Base-by-base conservation (phyloP, 2,329 filamentous ascomycete species). In the Nannizzia gypsea region DNA sequence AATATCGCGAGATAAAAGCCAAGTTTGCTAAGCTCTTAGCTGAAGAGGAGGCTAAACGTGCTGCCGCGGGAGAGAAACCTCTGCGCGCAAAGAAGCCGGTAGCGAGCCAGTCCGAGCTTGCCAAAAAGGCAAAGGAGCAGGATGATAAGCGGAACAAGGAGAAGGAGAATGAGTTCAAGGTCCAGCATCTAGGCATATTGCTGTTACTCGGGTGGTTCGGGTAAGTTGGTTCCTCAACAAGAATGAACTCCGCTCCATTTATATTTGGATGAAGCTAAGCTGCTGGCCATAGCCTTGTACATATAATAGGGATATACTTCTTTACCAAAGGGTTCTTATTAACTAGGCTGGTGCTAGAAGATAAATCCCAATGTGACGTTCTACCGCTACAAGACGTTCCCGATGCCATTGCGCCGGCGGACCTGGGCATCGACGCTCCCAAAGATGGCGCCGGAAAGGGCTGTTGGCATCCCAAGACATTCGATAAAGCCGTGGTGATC, bases 241-340 rank as follows among this genome's bases (percentile, higher is more conserved):
- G 22, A 31, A 22, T 15, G 3, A n/a, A 34, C 17, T n/a, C n/a
- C n/a, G n/a, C n/a, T n/a, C 13, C 9, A 31, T 20, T n/a, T 34
- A 31, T 34, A 20, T 17, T 34, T 34, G 3, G 11, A 31, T 31
- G 48, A 20, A 34, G 26, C 48, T 54, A 54, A 54, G 26, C 15
- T 9, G 26, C 20, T 17, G 48, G 26, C 6, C 31, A 48, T 66
- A 86, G 83, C 64, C 68, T 81, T 64, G 81, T 96, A 44, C 93
- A 99, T 71, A 78, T 82, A 52, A 77, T 87, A 38, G 92, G 90
- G 62, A 86, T 97, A 67, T 89, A 88, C 70, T 87, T 96, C 70
- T 99, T 99, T 75, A 95, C 90, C 26, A 90, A 87, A 71, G 93
- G 93, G 40, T 99, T 99, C 73, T 83, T 99, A 63, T 82, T 99